Conservation (phyloP, 257 asterid genomes). For the Rehmannia glutinosa region DNA sequence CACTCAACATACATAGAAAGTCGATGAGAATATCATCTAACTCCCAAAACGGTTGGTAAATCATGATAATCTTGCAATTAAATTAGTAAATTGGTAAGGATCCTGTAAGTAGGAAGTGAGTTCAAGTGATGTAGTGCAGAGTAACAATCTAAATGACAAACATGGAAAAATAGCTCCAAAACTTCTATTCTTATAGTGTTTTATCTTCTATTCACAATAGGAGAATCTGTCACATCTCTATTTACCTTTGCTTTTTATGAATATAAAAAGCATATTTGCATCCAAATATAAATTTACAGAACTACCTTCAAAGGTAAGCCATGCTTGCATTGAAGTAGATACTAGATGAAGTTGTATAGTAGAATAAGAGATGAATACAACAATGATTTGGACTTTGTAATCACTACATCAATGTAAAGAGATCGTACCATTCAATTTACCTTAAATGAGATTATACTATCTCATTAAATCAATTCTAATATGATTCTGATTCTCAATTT, state of each 20-base stretch:
- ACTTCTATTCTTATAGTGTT: too few relatives aligned
- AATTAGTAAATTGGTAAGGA: neutral
- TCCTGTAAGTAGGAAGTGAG: too few relatives aligned
- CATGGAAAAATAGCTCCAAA: neutral
- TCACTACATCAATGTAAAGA: too few relatives aligned
- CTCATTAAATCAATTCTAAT: too few relatives aligned
- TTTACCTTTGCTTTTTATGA: neutral
- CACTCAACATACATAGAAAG: neutral
- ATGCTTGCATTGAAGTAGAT: neutral
- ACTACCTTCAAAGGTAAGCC: conserved; percentile 8
- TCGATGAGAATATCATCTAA: conserved; percentile 6
- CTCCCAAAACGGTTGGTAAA: neutral
- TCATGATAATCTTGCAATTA: neutral
- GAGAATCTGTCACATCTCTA: neutral
- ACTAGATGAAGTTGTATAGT: neutral
- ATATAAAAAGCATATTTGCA: neutral
- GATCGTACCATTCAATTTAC: too few relatives aligned
- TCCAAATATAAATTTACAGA: conserved; percentile 1
- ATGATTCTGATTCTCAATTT: too few relatives aligned
- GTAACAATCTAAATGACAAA: neutral
- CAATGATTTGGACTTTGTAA: too few relatives aligned
- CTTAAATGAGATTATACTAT: too few relatives aligned
- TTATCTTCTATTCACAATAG: neutral
- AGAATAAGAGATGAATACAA: neutral
- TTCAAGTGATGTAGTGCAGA: too few relatives aligned